Evolutionary conservation across 2,329 filamentous ascomycete genomes (phyloP).

Genomic region (Trichoderma semiorbis): DNA sequence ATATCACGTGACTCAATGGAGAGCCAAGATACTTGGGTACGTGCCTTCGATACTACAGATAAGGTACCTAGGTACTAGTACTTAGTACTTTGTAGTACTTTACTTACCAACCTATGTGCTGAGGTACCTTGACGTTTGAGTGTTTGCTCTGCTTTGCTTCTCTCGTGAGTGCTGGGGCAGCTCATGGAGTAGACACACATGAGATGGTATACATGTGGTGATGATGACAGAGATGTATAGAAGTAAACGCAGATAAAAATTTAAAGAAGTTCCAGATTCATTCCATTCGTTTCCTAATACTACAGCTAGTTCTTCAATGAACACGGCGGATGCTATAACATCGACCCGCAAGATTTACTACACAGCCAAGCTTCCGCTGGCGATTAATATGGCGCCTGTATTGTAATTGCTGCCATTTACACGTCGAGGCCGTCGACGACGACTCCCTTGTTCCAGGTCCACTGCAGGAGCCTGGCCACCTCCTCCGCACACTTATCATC

Average conservation of each 20-base stretch:
- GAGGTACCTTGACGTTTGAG: neutral
- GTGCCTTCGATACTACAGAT: too few species aligned
- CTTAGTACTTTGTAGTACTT: too few species aligned
- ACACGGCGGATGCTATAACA: conserved; percentile 1
- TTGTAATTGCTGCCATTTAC: conserved; percentile 44
- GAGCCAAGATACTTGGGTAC: too few species aligned
- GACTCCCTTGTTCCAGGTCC: conserved; percentile 81
- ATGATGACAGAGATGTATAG: too few species aligned
- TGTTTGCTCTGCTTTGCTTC: neutral
- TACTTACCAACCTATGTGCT: too few species aligned
- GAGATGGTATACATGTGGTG: neutral
- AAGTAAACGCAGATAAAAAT: neutral
- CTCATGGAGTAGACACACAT: neutral
- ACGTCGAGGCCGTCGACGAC: conserved; percentile 84
- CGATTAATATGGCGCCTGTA: conserved; percentile 8
- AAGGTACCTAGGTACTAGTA: too few species aligned
- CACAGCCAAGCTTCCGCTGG: conserved; percentile 20
- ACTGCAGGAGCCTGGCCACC: conserved; percentile 72
- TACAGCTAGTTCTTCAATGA: conserved; percentile 13
- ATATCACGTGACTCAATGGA: too few species aligned
- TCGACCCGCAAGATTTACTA: conserved; percentile 15
- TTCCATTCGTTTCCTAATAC: conserved; percentile 18
- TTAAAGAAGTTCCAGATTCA: neutral
- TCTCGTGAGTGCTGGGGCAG: neutral
- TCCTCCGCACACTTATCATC: conserved; percentile 73